Evolutionary conservation across 1,284 basidiomycete genomes (phyloP).

Genomic region (Cryptococcus sp.): DNA sequence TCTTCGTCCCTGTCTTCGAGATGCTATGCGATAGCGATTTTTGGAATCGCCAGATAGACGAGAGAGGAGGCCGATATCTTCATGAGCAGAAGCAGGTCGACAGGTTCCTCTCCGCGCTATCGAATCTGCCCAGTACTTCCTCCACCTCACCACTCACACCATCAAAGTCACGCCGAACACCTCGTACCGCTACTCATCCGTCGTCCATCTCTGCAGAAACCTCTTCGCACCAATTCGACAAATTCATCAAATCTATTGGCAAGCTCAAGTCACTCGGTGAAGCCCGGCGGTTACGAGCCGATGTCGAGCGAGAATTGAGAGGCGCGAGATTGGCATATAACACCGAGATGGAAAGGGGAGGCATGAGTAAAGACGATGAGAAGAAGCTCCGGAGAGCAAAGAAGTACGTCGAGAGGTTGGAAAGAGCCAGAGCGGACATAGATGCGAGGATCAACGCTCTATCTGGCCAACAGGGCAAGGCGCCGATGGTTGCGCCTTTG

Average conservation of each 20-base stretch:
- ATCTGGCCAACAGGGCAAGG: constrained; percentile 57
- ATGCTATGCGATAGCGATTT: constrained; percentile 93
- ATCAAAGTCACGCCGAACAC: constrained; percentile 2
- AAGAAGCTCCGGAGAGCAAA: constrained; percentile 51
- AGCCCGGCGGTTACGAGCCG: constrained; percentile 84
- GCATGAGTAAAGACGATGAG: constrained; percentile 15
- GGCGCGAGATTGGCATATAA: constrained; percentile 57
- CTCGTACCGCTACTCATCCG: constrained; percentile 5
- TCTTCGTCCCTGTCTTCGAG: constrained; percentile 84
- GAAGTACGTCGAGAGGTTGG: constrained; percentile 82
- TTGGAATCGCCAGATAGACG: constrained; percentile 90
- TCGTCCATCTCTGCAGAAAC: constrained; percentile 37
- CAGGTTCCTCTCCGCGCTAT: constrained; percentile 58
- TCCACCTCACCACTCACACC: constrained; percentile 4
- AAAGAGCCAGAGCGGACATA: constrained; percentile 79
- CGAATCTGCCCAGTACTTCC: constrained; percentile 37
- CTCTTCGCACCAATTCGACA: constrained; percentile 74
- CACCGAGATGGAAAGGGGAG: constrained; percentile 8
- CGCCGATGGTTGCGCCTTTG: constrained; percentile 5
- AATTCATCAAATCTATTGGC: constrained; percentile 80
- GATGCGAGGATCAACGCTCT: constrained; percentile 81
- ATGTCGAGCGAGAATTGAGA: constrained; percentile 82
- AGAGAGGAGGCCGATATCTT: constrained; percentile 54
- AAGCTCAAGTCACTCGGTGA: constrained; percentile 80
- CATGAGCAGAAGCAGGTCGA: constrained; percentile 56